A percentile compares a stretch with the other conserved stretches of the same genome.
These are phyloP conservation scores for Penicillium sumatraense DNA, from an alignment of 2,329 filamentous ascomycete species.

Conservation along the genomic window DNA sequence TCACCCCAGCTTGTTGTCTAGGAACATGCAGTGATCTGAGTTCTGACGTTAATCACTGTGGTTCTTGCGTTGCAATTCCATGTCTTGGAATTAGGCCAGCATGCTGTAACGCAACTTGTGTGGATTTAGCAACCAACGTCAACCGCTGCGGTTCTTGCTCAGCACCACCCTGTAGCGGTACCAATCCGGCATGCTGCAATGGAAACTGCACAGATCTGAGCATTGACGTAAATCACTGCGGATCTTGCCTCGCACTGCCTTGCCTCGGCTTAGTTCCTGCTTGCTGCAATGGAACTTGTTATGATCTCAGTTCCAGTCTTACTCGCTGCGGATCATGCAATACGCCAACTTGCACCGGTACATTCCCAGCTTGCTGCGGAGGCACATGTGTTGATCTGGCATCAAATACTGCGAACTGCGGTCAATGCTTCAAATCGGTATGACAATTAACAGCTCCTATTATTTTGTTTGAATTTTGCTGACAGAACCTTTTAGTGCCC, in stretches of 20 bases:
- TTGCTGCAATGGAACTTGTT: constrained; percentile 18
- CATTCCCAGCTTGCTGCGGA: constrained; percentile 13
- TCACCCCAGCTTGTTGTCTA: constrained; percentile 1
- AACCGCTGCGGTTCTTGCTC: constrained; percentile 13
- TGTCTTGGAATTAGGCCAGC: constrained; percentile 2
- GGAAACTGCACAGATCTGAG: constrained; percentile 16
- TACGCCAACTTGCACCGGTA: constrained; percentile 9
- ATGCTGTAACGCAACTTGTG: constrained; percentile 12
- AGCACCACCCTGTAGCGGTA: constrained; percentile 1
- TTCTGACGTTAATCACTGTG: not conserved
- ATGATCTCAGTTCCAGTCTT: constrained; percentile 12
- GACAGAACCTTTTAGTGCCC: constrained; percentile 12
- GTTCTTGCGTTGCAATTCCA: constrained; percentile 1
- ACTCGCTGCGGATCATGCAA: constrained; percentile 20
- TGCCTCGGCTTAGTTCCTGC: constrained; percentile 13
- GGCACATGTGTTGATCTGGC: constrained; percentile 12
- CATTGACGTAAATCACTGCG: constrained; percentile 16
- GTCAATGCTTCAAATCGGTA: constrained; percentile 13
- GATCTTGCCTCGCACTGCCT: constrained; percentile 11
- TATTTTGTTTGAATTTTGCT: not conserved
- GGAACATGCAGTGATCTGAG: constrained; percentile 6
- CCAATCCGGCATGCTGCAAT: constrained; percentile 7
- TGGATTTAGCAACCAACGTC: constrained; percentile 5
- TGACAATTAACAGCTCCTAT: not conserved
- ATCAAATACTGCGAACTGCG: constrained; percentile 10